These are phyloP conservation scores for Geosiphon pyriformis DNA, from an alignment of 192 early-diverging fungal genomes.

Conservation along the genomic window DNA sequence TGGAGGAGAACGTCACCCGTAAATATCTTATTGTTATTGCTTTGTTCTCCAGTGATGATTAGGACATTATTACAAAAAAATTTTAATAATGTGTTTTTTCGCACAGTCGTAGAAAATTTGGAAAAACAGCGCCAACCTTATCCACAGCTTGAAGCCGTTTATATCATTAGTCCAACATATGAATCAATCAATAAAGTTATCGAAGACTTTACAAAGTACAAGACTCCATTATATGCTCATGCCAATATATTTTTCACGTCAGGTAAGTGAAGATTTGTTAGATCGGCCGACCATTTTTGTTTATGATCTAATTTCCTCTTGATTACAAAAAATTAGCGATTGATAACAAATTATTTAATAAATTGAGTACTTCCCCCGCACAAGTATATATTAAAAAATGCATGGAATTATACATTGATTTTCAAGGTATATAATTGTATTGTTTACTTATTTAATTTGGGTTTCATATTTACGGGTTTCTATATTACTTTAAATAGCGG, in stretches of 20 bases:
- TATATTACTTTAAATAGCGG: conserved; percentile 31
- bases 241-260: conserved; percentile 58
- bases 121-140: conserved; percentile 55
- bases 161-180: conserved; percentile 54
- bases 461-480: not conserved
- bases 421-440: conserved; percentile 53
- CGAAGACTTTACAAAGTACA: conserved; percentile 47
- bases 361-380: conserved; percentile 50
- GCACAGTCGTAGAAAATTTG: conserved; percentile 57
- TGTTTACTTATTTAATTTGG: not conserved
- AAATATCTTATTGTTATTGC: conserved; percentile 7
- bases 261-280: conserved; percentile 31
- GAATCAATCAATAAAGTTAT: conserved; percentile 56
- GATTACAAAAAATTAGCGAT: too few relatives aligned
- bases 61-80: not conserved
- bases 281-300: not conserved
- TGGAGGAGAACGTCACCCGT: conserved; percentile 66
- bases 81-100: not conserved
- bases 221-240: conserved; percentile 52
- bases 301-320: not conserved
- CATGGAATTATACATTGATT: conserved; percentile 79
- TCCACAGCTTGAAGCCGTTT: conserved; percentile 54
- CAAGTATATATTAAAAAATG: conserved; percentile 55
- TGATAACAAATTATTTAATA: conserved; percentile 55
- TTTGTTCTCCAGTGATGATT: not conserved